These are phyloP conservation scores for Bremia lactucae DNA, from an alignment of 352 stramenopile genomes.

Conservation along the genomic window DNA sequence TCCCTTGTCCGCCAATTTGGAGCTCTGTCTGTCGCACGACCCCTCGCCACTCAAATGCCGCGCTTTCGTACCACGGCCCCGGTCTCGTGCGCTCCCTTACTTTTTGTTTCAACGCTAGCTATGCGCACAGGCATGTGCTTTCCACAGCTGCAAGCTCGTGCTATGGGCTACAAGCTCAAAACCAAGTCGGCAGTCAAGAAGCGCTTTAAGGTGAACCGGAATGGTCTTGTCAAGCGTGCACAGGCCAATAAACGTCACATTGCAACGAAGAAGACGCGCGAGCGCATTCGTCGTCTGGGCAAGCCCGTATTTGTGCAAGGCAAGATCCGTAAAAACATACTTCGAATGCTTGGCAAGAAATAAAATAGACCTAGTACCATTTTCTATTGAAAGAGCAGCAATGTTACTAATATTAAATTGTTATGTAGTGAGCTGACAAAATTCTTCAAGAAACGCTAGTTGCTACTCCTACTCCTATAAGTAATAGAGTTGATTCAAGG, in stretches of 20 bases:
- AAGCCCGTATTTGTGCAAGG: slow-evolving; percentile 60
- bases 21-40: slow-evolving; percentile 24
- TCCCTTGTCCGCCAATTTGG: slow-evolving; percentile 49
- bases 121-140: slow-evolving; percentile 21
- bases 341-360: slow-evolving; percentile 52
- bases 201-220: slow-evolving; percentile 74
- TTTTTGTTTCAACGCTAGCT: slow-evolving; percentile 11
- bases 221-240: slow-evolving; percentile 66
- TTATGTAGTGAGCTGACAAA: too few species aligned
- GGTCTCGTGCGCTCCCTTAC: background rate
- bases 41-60: slow-evolving; percentile 5
- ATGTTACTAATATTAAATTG: background rate
- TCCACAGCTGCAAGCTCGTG: slow-evolving; percentile 40
- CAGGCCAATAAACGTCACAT: slow-evolving; percentile 81
- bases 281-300: slow-evolving; percentile 63
- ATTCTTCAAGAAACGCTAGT: too few species aligned
- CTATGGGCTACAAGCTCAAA: slow-evolving; percentile 79
- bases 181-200: slow-evolving; percentile 77
- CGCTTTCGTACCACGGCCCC: slow-evolving; percentile 18
- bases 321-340: slow-evolving; percentile 78
- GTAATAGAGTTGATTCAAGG: too few species aligned
- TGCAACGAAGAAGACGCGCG: slow-evolving; percentile 74
- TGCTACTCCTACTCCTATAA: too few species aligned
- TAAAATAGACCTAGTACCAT: too few species aligned
- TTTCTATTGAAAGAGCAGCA: too few species aligned